Evolutionary conservation across 2,329 filamentous ascomycete genomes (phyloP).

Genomic region (Fusarium proliferatum): DNA sequence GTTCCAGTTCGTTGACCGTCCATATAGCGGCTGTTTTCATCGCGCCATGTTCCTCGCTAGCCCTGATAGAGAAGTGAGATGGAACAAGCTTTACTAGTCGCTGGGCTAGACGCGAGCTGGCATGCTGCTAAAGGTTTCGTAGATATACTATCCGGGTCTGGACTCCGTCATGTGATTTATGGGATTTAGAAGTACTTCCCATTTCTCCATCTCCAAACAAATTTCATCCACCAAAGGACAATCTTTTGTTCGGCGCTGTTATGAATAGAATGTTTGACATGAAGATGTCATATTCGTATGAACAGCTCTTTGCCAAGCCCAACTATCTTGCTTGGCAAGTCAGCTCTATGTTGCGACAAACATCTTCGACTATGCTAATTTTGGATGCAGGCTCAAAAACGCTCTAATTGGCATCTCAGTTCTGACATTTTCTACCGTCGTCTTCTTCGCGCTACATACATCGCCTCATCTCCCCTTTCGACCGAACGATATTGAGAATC

Average conservation of each 20-base stretch:
- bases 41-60: not conserved
- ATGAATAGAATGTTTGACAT: too few species aligned
- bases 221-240: not conserved
- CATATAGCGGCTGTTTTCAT: not conserved
- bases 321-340: not conserved
- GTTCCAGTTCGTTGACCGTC: rapidly evolving
- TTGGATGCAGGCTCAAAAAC: rapidly evolving
- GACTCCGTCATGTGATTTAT: not conserved
- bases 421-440: not conserved
- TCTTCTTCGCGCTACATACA: not conserved
- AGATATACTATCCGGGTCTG: not conserved
- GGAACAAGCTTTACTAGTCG: not conserved
- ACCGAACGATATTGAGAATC: not conserved
- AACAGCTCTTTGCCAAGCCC: not conserved
- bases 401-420: not conserved
- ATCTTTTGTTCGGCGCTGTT: rapidly evolving
- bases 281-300: not conserved
- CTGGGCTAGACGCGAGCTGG: not conserved
- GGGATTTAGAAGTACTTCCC: not conserved
- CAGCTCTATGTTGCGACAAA: rapidly evolving
- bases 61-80: rapidly evolving
- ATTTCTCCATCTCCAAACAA: not conserved
- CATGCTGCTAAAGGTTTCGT: not conserved
- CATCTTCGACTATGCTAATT: rapidly evolving
- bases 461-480: not conserved